Evolutionary conservation across 805 yeast genomes (phyloP), one percentile per base, ranked within the genome.

Genomic region (Nakazawaea peltata): DNA sequence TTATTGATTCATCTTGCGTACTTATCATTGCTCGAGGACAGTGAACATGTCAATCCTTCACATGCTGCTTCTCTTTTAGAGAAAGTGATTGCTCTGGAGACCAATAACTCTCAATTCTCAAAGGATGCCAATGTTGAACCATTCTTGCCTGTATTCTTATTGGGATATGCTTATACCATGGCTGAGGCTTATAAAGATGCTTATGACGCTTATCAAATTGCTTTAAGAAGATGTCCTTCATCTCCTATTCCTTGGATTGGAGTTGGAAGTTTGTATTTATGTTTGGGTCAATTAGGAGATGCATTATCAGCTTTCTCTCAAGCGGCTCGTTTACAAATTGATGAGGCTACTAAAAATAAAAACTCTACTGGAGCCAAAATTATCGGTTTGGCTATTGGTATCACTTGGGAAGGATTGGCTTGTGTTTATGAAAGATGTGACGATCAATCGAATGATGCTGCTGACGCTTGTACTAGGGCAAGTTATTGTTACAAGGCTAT

Each of bases 221-320:
- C 81, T 2, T 54, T 74, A 36, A 58, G 70, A 42, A 64, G 71
- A 29, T 74, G 76, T 0, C 67, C 74, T 14, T 53, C 57, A 12
- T 65, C 68, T 11, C 74, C 82, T n/a, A 57, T 74, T 33, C 70
- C 80, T 3, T 78, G 85, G 87, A 54, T 78, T 23, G 74, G 79
- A 0, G 74, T 77, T 19, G 87, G 83, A 3, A 65, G 72, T 10
- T 57, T 79, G 32, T 77, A 77, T 46, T 52, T 78, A 37, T 67
- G 67, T 41, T 56, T 76, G 43, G 71, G 71, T 30, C 85, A 78
- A 51, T 50, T 78, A 17, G 70, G 76, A 3, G 85, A 78, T 47
- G 77, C 85, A 0, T 56, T 78, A 33, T 75, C 78, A 5, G 83
- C 84, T 2, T 78, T 74, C 47, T 70, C 81, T 0, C 81, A 77